phyloP scores from a whole-genome alignment of 352 stramenopile species.

The Pythium volutum region DNA sequence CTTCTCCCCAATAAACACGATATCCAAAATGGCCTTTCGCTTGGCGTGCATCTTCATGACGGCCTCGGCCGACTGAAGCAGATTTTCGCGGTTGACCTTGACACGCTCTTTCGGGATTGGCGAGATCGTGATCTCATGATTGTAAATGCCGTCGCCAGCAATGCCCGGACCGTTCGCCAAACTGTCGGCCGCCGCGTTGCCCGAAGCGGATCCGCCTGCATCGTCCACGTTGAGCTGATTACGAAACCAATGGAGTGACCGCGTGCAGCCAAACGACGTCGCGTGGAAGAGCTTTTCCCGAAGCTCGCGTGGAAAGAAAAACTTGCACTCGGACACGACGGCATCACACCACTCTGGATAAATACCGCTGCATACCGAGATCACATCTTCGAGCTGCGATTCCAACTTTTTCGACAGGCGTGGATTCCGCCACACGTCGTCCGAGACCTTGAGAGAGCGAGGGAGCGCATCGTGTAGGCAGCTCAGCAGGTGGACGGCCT shows the following conservation, averaged over 20 bases:
- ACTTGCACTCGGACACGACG: constrained; percentile 74
- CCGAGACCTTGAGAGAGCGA: constrained; percentile 24
- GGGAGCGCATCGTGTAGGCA: constrained; percentile 45
- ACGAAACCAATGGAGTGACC: constrained; percentile 80
- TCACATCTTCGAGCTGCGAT: constrained; percentile 73
- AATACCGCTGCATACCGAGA: constrained; percentile 79
- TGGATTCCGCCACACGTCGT: constrained; percentile 62
- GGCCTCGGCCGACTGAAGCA: constrained; percentile 68
- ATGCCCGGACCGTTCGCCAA: constrained; percentile 23
- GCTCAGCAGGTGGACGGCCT: constrained; percentile 45
- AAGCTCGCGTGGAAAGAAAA: constrained; percentile 75
- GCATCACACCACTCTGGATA: constrained; percentile 79
- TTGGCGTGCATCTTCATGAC: constrained; percentile 87
- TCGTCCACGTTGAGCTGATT: constrained; percentile 65
- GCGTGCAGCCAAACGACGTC: constrained; percentile 76
- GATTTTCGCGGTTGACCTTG: constrained; percentile 73
- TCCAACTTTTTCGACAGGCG: constrained; percentile 79
- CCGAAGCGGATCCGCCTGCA: constrained; percentile 2
- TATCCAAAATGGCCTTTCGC: constrained; percentile 77
- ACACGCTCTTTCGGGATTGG: constrained; percentile 86
- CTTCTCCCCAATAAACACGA: constrained; percentile 84
- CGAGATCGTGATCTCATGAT: constrained; percentile 80
- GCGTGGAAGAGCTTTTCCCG: constrained; percentile 71
- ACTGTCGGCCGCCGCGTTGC: constrained; percentile 6
- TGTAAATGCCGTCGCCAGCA: constrained; percentile 42